A percentile compares a stretch with the other conserved stretches of the same genome.
phyloP scores from a whole-genome alignment of 345 rosid species.

The Rhodomyrtus tomentosa region DNA sequence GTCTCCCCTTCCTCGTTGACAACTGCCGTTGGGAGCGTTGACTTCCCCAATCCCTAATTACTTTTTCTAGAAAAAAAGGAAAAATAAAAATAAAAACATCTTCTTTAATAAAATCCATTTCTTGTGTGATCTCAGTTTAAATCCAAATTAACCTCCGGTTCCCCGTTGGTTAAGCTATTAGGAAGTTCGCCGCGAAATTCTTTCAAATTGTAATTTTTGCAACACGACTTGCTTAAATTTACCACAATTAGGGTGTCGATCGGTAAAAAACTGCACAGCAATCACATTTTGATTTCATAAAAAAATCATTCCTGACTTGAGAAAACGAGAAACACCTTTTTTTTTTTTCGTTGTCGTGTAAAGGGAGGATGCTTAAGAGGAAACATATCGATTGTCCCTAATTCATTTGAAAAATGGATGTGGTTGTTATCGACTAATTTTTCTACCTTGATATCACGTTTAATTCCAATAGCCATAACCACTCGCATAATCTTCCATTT shows the following conservation, averaged over 20 bases:
- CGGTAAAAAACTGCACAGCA: rapidly evolving
- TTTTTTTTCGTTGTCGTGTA: too few relatives aligned
- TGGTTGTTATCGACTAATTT: not conserved
- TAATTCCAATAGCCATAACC: not conserved
- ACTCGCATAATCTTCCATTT: not conserved
- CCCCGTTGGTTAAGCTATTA: not conserved
- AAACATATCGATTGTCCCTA: not conserved
- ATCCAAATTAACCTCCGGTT: not conserved
- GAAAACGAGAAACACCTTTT: not conserved
- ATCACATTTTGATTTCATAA: not conserved
- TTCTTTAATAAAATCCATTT: not conserved
- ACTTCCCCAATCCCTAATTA: not conserved
- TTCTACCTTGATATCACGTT: not conserved
- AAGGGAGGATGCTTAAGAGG: not conserved
- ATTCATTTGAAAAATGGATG: not conserved
- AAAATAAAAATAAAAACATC: not conserved
- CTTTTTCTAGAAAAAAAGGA: not conserved
- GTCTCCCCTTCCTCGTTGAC: not conserved
- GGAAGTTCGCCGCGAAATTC: not conserved
- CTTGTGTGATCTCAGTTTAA: not conserved
- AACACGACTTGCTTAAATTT: not conserved
- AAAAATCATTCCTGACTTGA: not conserved
- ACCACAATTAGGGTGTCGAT: not conserved
- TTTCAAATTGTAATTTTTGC: not conserved
- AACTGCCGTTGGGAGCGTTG: not conserved